Base-by-base conservation (phyloP, 768 basidiomycete genomes). In the Mycena albidolilacea region DNA sequence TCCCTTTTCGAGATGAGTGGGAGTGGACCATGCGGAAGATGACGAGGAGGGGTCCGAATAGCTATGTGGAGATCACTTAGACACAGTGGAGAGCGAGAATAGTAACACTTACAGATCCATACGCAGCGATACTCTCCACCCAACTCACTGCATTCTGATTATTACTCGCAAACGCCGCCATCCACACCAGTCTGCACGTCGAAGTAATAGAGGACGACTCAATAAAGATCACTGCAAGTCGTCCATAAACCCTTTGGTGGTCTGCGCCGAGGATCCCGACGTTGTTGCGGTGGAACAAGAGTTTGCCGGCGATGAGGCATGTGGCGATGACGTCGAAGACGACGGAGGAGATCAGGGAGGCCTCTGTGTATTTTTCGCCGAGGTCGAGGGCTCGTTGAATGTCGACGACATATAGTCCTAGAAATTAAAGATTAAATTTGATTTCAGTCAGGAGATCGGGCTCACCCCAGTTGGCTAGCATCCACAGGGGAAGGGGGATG, bases 101-200 rank as follows among this genome's bases (percentile, higher is more conserved):
- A 52, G 50, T 52, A 52, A 52, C 50, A 52, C 50, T 52, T 52
- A n/a, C 50, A 52, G 50, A 52, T 52, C 50, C 50, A 52, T 52
- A 52, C 21, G 50, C 50, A 23, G 67, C 67, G 48, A 69, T 62
- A 69, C 60, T 54, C 67, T 69, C 67, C 44, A 57, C 43, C 67
- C 67, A 69, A 35, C 67, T 69, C 46, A 69, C 48, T 14, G 37
- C 67, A 62, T 69, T 41, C 59, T 69, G 67, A 39, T n/a, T 37
- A 55, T 39, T 39, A 52, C 59, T 69, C 59, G 67, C 67, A 62
- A 69, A 69, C 59, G 67, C 67, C 59, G 67, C 67, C 67, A 69
- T 62, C 67, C 67, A 69, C 67, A 69, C 67, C 67, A 69, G 67
- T 62, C 67, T 50, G 59, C 67, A 69, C 67, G 67, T 43, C 67